Percentiles rank a stretch among this genome's conserved stretches.
Conservation (phyloP, 1,284 basidiomycete species). For the Papiliotrema nemorosa region DNA sequence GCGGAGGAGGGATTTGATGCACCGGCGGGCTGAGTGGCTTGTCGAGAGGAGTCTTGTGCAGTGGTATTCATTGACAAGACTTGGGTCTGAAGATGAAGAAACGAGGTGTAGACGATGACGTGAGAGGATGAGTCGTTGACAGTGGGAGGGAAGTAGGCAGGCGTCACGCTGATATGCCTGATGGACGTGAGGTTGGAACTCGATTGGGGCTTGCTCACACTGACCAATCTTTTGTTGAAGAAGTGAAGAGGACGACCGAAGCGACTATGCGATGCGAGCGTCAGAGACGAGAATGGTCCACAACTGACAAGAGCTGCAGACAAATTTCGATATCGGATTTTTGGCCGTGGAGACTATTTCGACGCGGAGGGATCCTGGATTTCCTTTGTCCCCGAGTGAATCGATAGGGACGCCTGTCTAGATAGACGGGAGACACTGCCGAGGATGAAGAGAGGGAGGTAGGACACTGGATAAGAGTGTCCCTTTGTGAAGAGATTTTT, state of each 20-base stretch:
- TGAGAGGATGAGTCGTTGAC: background rate
- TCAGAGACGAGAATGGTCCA: too few species aligned
- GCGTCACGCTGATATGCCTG: background rate
- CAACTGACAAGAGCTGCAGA: too few species aligned
- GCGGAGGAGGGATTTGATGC: slow-evolving; percentile 25
- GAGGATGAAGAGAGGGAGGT: background rate
- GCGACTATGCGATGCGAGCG: too few species aligned
- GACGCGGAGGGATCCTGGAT: too few species aligned
- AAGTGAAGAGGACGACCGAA: background rate
- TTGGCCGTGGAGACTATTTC: too few species aligned
- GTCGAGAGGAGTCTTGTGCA: slow-evolving; percentile 19
- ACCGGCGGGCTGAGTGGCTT: slow-evolving; percentile 18
- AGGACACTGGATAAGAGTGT: background rate
- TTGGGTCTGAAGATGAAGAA: background rate
- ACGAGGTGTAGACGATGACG: background rate
- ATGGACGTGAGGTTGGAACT: background rate
- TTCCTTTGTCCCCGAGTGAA: background rate
- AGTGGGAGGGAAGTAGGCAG: background rate
- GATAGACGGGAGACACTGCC: background rate
- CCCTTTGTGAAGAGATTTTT: background rate
- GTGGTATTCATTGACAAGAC: slow-evolving; percentile 39
- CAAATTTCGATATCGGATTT: too few species aligned
- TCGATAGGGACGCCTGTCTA: background rate
- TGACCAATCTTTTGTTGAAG: background rate
- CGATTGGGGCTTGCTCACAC: background rate